Evolutionary conservation across 2,329 filamentous ascomycete species (phyloP), one percentile per base, ranked within the genome.

Genomic region (Ophiostoma sp.): DNA sequence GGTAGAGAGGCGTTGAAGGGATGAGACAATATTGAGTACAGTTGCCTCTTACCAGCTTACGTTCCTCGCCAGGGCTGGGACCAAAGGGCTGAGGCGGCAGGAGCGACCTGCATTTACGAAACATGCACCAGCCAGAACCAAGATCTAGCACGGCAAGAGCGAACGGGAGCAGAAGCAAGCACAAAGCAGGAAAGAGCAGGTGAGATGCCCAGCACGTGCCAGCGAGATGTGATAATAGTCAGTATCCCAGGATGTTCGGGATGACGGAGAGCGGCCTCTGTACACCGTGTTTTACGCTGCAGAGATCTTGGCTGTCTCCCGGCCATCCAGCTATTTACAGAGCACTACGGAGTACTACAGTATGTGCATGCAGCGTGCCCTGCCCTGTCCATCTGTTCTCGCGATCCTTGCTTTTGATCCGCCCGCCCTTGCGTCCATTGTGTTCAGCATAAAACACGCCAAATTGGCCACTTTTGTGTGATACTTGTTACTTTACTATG

Each of bases 381-480:
- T 57, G 52, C 52, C n/a, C 52, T 57, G 52, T 57, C 52, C n/a
- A 27, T 57, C 52, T 57, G 52, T 27, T 57, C 52, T 27, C 52
- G 52, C 52, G 52, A 23, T 57, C 52, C 52, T 57, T 57, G 52
- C 27, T 57, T 57, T 57, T 57, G n/a, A 57, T 57, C 52, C n/a
- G 52, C 52, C 52, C 52, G n/a, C 52, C 52, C 52, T 57, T 57
- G 52, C 52, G 52, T 57, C 52, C 10, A 23, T 57, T 57, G 52
- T 57, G 52, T 57, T 27, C 52, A 57, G 52, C 52, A 57, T 57
- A 57, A 57, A 57, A 57, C 52, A 57, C 52, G 52, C 52, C 52
- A 57, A 27, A 57, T 57, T 57, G 52, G 52, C 36, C 44, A 48
- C 44, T 48, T 17, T 20, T 48, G 4, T 48, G 17, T 48, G 6